A percentile compares a stretch with the other conserved stretches of the same genome.
Conservation (phyloP, 352 stramenopile genomes). For the Phytophthora crassamura region DNA sequence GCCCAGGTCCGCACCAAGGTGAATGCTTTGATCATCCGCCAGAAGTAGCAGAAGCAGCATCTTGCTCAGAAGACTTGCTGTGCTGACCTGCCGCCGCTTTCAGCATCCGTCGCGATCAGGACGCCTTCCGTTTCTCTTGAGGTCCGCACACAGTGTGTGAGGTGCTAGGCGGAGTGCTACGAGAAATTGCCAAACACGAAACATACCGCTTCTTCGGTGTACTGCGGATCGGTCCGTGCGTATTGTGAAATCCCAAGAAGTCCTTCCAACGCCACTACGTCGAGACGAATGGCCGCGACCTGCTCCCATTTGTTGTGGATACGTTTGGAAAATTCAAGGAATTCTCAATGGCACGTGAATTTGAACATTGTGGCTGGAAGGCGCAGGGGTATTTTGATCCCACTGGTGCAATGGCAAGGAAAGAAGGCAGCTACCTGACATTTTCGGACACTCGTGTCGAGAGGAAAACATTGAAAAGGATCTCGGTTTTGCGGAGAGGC, state of each 20-base stretch:
- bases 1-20: slow-evolving; percentile 85
- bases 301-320: too few relatives aligned
- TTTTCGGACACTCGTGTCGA: too few relatives aligned
- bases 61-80: slow-evolving; percentile 67
- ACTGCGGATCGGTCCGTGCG: slow-evolving; percentile 74
- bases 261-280: too few relatives aligned
- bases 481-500: too few relatives aligned
- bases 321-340: too few relatives aligned
- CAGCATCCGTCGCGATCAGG: slow-evolving; percentile 80
- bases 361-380: too few relatives aligned
- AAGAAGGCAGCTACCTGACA: too few relatives aligned
- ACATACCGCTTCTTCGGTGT: slow-evolving; percentile 87
- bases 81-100: slow-evolving; percentile 68
- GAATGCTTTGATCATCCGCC: slow-evolving; percentile 64
- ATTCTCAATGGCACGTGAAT: too few relatives aligned
- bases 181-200: slow-evolving; percentile 74
- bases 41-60: slow-evolving; percentile 77
- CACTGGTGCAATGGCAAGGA: too few relatives aligned
- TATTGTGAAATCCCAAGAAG: slow-evolving; percentile 1
- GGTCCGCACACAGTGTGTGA: slow-evolving; percentile 76
- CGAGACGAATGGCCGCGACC: too few relatives aligned
- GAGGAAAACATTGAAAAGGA: too few relatives aligned
- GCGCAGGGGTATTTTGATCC: too few relatives aligned
- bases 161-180: slow-evolving; percentile 81
- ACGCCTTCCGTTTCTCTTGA: slow-evolving; percentile 77